Conservation (phyloP, 768 basidiomycete species). For the Mycena leptocephala region DNA sequence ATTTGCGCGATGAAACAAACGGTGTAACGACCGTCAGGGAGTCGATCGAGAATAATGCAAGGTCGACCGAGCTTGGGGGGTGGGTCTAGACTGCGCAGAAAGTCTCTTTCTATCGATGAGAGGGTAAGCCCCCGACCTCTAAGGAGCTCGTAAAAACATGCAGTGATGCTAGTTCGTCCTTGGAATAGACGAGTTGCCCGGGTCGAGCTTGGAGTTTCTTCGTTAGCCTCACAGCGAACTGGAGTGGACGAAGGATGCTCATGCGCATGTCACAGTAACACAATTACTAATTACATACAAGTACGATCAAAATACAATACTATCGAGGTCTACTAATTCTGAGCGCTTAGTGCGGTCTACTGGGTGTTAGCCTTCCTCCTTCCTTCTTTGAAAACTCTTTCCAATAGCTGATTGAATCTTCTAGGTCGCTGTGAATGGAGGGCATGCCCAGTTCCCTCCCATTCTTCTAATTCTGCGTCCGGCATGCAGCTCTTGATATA, state of each 20-base stretch:
- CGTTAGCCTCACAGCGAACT: conserved; percentile 4
- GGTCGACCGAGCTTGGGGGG: conserved; percentile 18
- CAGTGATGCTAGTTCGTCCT: conserved; percentile 14
- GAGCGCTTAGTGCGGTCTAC: not conserved
- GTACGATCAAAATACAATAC: too few relatives aligned
- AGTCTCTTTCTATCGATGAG: not conserved
- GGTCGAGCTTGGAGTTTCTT: not conserved
- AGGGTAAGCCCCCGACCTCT: not conserved
- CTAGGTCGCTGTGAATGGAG: conserved; percentile 65
- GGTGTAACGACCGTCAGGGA: not conserved
- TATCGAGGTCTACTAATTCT: too few relatives aligned
- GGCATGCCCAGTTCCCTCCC: conserved; percentile 78
- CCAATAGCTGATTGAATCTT: conserved; percentile 71
- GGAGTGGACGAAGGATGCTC: conserved; percentile 8
- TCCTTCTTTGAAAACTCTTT: conserved; percentile 72
- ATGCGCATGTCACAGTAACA: not conserved
- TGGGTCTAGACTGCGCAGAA: not conserved
- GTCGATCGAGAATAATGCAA: conserved; percentile 24
- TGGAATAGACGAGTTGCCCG: conserved; percentile 24
- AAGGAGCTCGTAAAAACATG: conserved; percentile 28
- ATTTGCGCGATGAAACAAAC: conserved; percentile 25
- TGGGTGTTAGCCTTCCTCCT: conserved; percentile 34
- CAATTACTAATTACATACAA: not conserved
- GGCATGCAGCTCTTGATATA: conserved; percentile 74
- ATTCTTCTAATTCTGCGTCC: conserved; percentile 69